Percentiles rank a stretch among this genome's conserved stretches.
phyloP scores from a whole-genome alignment of 2,329 filamentous ascomycete genomes.

The Nothophaeocryptopus gaeumannii region DNA sequence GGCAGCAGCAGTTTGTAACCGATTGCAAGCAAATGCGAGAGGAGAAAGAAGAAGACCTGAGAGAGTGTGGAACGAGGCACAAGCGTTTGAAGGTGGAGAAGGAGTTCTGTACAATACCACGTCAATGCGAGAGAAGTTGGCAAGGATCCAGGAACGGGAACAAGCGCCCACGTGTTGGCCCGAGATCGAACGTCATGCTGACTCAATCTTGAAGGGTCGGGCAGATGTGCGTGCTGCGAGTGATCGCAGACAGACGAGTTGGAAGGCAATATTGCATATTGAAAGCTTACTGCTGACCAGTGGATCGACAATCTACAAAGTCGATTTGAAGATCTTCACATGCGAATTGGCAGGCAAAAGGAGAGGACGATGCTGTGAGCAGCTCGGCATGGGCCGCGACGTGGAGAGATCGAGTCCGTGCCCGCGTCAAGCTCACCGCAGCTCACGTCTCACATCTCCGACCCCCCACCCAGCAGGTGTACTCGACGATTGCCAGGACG shows the following conservation, averaged over 20 bases:
- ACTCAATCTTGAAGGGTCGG: neutral
- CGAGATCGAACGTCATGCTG: neutral
- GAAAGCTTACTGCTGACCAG: too few relatives aligned
- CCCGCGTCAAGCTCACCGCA: too few relatives aligned
- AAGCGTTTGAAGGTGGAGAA: neutral
- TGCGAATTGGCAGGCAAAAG: too few relatives aligned
- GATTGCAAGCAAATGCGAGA: neutral
- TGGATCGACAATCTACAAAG: too few relatives aligned
- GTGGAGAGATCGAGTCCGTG: too few relatives aligned
- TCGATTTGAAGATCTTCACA: too few relatives aligned
- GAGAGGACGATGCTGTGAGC: too few relatives aligned
- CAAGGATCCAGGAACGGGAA: slow-evolving; percentile 1
- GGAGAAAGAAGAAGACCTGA: neutral
- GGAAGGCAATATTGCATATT: neutral
- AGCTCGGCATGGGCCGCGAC: too few relatives aligned
- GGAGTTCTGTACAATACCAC: neutral
- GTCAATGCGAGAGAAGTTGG: neutral
- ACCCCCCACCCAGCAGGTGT: too few relatives aligned
- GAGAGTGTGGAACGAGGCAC: neutral
- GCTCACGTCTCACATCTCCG: too few relatives aligned
- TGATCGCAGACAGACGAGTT: neutral
- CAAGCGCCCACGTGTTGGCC: neutral
- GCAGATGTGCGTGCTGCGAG: neutral
- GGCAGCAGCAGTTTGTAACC: too few relatives aligned
- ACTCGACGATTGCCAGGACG: too few relatives aligned